phyloP scores from a whole-genome alignment of 331 rosid genomes.

The Acacia concinna region DNA sequence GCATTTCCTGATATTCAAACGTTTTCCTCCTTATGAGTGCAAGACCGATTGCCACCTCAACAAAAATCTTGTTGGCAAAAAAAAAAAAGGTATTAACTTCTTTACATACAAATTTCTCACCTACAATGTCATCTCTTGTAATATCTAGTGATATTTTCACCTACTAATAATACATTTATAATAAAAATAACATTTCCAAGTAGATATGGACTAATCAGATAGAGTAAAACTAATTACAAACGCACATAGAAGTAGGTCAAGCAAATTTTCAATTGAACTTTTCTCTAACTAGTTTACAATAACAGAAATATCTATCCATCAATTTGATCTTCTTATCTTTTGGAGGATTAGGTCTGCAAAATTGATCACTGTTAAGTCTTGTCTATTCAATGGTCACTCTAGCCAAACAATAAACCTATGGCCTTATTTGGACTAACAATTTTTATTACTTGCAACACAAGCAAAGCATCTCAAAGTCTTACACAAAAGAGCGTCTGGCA shows the following conservation, averaged over 20 bases:
- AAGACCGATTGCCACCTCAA: no score
- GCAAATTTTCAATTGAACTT: not conserved
- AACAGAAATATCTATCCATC: not conserved
- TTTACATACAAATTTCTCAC: not conserved
- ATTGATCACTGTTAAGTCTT: not conserved
- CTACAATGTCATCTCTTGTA: not conserved
- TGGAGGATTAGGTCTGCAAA: not conserved
- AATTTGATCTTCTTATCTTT: not conserved
- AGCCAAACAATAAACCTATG: not conserved
- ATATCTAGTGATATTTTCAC: not conserved
- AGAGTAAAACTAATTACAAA: not conserved
- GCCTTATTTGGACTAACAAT: not conserved
- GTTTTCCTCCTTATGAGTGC: no score
- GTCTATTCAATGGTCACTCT: not conserved
- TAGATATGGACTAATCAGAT: not conserved
- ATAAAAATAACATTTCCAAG: not conserved
- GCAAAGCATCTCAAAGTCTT: constrained; percentile 15
- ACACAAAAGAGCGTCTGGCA: not conserved
- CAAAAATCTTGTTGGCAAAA: no score
- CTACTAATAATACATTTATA: not conserved
- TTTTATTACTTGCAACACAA: not conserved
- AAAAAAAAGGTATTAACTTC: constrained; percentile 18
- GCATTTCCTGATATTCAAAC: no score
- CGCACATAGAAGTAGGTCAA: not conserved
- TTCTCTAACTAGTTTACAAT: not conserved